Evolutionary conservation across 108 stramenopile species (phyloP).

Genomic region (Cafeteria roenbergensis): DNA sequence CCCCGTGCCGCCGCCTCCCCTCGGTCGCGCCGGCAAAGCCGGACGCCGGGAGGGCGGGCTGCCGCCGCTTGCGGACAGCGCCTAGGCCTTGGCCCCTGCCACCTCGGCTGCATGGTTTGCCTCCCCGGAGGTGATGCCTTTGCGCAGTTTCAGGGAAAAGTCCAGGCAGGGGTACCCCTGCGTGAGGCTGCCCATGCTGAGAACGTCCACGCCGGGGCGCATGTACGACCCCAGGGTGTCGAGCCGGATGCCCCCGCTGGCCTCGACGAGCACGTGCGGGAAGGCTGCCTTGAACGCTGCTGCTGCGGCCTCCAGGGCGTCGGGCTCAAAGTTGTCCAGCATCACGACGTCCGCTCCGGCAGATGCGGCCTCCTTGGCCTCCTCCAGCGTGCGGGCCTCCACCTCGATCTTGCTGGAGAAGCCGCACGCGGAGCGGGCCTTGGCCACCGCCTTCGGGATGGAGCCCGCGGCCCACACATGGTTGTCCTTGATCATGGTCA

Average conservation of each 20-base stretch:
- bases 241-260: conserved; percentile 86
- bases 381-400: conserved; percentile 69
- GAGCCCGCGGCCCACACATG: conserved; percentile 75
- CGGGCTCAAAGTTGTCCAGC: conserved; percentile 88
- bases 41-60: too few relatives aligned
- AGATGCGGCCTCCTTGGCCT: conserved; percentile 73
- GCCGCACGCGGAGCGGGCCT: conserved; percentile 67
- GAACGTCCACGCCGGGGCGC: conserved; percentile 72
- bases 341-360: conserved; percentile 85
- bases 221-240: conserved; percentile 74
- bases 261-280: conserved; percentile 81
- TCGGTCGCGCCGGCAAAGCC: too few relatives aligned
- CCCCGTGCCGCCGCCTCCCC: too few relatives aligned
- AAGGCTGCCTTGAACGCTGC: conserved; percentile 58
- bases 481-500: conserved; percentile 99
- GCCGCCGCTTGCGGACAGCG: too few relatives aligned
- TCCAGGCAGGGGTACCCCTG: conserved; percentile 91
- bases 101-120: too few relatives aligned
- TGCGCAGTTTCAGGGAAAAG: conserved; percentile 74
- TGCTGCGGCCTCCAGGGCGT: conserved; percentile 58
- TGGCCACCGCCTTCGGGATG: conserved; percentile 69
- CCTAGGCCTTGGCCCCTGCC: too few relatives aligned
- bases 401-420: conserved; percentile 97
- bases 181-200: conserved; percentile 87
- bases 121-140: too few relatives aligned